A percentile compares a stretch with the other conserved stretches of the same genome.
phyloP scores from a whole-genome alignment of 805 yeast species.

The Cyberlindnera xylosilytica region DNA sequence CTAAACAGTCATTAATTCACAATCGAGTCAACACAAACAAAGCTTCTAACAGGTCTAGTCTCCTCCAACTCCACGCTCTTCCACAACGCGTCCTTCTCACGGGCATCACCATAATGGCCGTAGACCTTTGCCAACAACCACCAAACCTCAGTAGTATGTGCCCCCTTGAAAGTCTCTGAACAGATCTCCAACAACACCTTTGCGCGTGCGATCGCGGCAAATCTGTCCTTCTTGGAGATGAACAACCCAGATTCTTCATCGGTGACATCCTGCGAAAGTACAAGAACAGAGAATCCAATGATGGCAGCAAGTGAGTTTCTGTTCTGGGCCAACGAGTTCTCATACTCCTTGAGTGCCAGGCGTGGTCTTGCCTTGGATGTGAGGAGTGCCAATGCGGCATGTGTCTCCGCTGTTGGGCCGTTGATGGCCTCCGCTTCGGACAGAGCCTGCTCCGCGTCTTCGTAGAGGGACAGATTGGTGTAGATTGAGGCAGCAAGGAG shows the following conservation, averaged over 20 bases:
- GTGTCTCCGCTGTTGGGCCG: conserved; percentile 46
- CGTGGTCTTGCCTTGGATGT: conserved; percentile 32
- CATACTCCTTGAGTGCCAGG: conserved; percentile 61
- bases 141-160: conserved; percentile 60
- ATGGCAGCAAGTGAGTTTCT: conserved; percentile 13
- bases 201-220: conserved; percentile 50
- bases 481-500: conserved; percentile 68
- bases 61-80: conserved; percentile 64
- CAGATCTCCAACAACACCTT: conserved; percentile 37
- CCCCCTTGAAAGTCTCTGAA: conserved; percentile 38
- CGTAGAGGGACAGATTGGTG: conserved; percentile 46
- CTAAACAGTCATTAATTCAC: too few species aligned
- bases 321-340: conserved; percentile 35
- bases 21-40: neutral
- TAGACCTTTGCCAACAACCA: conserved; percentile 62
- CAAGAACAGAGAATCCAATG: conserved; percentile 22
- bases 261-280: conserved; percentile 8
- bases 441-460: conserved; percentile 69
- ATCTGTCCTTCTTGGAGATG: conserved; percentile 51
- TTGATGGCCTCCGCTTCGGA: conserved; percentile 60
- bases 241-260: conserved; percentile 30
- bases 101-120: conserved; percentile 52
- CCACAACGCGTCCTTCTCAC: conserved; percentile 52
- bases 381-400: conserved; percentile 40
- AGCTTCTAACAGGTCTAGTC: conserved; percentile 47